Percentiles rank a stretch among this genome's conserved stretches.
phyloP scores from a whole-genome alignment of 2,329 filamentous ascomycete species.

The Fusarium veterinarium region DNA sequence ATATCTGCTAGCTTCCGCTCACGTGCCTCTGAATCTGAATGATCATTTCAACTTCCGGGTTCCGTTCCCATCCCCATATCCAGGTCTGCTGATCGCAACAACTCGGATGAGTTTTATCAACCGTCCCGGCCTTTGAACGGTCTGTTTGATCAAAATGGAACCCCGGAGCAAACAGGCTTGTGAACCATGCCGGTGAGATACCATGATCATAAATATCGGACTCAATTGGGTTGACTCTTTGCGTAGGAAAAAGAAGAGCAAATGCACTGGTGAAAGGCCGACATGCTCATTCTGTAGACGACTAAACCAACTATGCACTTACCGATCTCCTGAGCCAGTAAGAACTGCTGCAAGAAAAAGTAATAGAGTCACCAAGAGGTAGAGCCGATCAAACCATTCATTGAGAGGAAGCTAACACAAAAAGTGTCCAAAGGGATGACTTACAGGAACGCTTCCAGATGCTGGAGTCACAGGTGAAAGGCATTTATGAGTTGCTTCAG shows the following conservation, averaged over 20 bases:
- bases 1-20: neutral
- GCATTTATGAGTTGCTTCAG: slow-evolving; percentile 7
- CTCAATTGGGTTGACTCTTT: rapidly evolving
- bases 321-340: neutral
- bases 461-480: slow-evolving; percentile 6
- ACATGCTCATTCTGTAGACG: slow-evolving; percentile 12
- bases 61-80: neutral
- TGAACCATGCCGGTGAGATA: slow-evolving; percentile 8
- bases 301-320: neutral
- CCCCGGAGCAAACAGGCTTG: slow-evolving; percentile 17
- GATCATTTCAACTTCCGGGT: neutral
- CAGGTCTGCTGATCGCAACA: neutral
- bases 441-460: neutral
- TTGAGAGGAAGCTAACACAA: neutral
- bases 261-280: slow-evolving; percentile 7
- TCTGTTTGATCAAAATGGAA: neutral
- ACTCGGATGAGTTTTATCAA: neutral
- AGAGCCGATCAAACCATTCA: rapidly evolving
- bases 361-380: neutral
- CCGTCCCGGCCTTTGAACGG: neutral
- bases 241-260: slow-evolving; percentile 8
- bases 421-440: neutral
- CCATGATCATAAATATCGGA: rapidly evolving
- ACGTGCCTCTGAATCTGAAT: neutral
- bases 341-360: neutral